These are phyloP conservation scores for Neofusicoccum sp. DNA, from an alignment of 2,329 filamentous ascomycete species.

Conservation along the genomic window DNA sequence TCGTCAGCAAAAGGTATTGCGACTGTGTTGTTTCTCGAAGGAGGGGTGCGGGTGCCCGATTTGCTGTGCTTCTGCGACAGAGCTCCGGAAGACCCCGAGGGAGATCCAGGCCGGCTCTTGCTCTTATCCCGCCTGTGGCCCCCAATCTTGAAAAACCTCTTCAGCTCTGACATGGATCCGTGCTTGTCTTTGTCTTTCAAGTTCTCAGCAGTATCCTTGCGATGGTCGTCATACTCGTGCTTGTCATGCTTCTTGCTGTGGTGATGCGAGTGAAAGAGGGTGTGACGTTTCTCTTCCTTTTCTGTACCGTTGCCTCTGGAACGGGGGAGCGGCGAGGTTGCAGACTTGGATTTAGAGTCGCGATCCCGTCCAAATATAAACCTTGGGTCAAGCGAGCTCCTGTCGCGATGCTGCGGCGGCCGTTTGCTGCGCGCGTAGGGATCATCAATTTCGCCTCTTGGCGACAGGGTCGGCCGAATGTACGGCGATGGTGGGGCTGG, in stretches of 20 bases:
- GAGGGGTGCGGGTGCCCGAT: conserved; percentile 40
- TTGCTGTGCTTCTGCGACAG: conserved; percentile 51
- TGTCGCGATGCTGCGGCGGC: conserved; percentile 64
- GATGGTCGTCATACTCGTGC: conserved; percentile 44
- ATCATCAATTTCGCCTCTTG: conserved; percentile 75
- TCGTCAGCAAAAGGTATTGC: conserved; percentile 87
- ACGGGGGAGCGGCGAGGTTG: conserved; percentile 42
- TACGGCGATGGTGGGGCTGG: conserved; percentile 58
- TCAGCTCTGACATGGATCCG: conserved; percentile 89
- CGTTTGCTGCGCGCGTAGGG: conserved; percentile 83
- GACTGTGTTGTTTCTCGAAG: conserved; percentile 24
- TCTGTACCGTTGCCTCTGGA: conserved; percentile 42
- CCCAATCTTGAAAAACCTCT: conserved; percentile 90
- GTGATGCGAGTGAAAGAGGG: conserved; percentile 54
- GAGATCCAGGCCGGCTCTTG: conserved; percentile 59
- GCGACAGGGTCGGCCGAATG: conserved; percentile 69
- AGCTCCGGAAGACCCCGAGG: conserved; percentile 34
- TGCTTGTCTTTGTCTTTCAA: conserved; percentile 42
- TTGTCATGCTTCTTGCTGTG: conserved; percentile 49
- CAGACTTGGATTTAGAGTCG: conserved; percentile 27
- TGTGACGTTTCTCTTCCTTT: conserved; percentile 51
- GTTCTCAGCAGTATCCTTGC: conserved; percentile 41
- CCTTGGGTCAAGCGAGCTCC: conserved; percentile 70
- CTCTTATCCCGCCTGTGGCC: conserved; percentile 60
- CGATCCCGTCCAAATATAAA: conserved; percentile 74